Base-by-base conservation (phyloP, 2,329 filamentous ascomycete species). In the Trichoderma sp. region DNA sequence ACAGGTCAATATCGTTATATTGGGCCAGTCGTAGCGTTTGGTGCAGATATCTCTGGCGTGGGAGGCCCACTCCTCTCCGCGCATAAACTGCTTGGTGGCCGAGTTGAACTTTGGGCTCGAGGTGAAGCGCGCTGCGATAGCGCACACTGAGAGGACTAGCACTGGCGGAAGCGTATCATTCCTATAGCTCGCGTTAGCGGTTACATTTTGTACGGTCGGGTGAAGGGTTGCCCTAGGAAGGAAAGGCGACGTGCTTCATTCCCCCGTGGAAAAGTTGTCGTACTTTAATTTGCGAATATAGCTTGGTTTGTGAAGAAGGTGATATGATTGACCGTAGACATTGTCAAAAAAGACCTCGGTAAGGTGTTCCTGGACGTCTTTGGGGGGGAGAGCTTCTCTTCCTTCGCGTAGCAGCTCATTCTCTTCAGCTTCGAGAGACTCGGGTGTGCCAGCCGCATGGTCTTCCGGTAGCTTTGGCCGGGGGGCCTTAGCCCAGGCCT, bases 291-390 rank as follows among this genome's bases (percentile, higher is more conserved):
- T 93, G 69, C 94, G 87, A 91, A 98, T 97, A 77, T 96, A 98
- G 77, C 94, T 98, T 42, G 95, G 94, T 77, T 97, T 98, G 80
- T 99, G 95, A 10, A 99, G 86, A 22, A 99, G 82, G 71, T 96
- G 92, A 77, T 98, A 99, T 37, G 93, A 92, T 76, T 98, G 95
- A 9, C 95, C 95, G 76, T 99, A 98, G 1, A 98, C 87, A 74
- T 91, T 94, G 75, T 98, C 94, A 75, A 98, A 99, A 76, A 96
- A 99, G 0, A 97, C 89, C 74, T 98, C 94, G 19, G 94, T 90
- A 6, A 99, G 84, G 78, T 98, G 94, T 75, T 97, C 92, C 76
- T 98, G 95, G 13, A 97, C 87, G 48, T 97, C 94, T 76, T 90
- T 90, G 0, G 92, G 84, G 1, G 95, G 95, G 15, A 99, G 80